Evolutionary conservation across 2,329 filamentous ascomycete species (phyloP), one percentile per base, ranked within the genome.

Genomic region (Talaromyces rugulosus): DNA sequence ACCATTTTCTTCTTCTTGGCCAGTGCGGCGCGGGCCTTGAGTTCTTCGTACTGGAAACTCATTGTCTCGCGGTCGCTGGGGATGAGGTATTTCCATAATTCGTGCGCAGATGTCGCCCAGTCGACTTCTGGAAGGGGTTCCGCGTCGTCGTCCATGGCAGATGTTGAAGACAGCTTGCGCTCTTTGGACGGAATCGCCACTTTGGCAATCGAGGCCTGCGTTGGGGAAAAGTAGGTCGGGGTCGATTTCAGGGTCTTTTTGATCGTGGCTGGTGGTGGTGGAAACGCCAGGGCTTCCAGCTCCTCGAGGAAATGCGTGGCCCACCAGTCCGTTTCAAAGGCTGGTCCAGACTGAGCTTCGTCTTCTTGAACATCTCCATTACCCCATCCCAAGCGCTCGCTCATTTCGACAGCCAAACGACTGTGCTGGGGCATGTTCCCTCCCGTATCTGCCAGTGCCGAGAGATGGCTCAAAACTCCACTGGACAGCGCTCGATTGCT

Each of bases 401-500:
- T 80, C 83, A 88, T 87, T 64, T 88, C 86, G 56, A 80, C 80
- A 12, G 80, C 83, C 12, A 88, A 76, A 0, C 85, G 82, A 59
- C 74, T 78, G 55, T 66, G 72, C 63, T 66, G 67, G 27, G 60
- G 65, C 59, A 64, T 62, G 54, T 67, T 63, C 66, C 58, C 47
- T 72, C 71, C 34, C 74, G 76, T 59, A 47, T 86, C 86, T 47
- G 87, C 87, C 44, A 99, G 83, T 5, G 94, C 95, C 67, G 90
- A 91, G 18, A 99, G 74, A 75, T 99, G 95, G 73, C 93, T 96
- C 62, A 97, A 79, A 3, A 97, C 88, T 52, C 95, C 95, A 36
- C 92, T 96, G 58, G 85, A 89, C 56, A 99, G 79, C 8, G 95
- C 95, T 62, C 93, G 87, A 75, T 99, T 91, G 72, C 93, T 97